Evolutionary conservation across 2,329 filamentous ascomycete species (phyloP).

Genomic region (Blumeria hordei): DNA sequence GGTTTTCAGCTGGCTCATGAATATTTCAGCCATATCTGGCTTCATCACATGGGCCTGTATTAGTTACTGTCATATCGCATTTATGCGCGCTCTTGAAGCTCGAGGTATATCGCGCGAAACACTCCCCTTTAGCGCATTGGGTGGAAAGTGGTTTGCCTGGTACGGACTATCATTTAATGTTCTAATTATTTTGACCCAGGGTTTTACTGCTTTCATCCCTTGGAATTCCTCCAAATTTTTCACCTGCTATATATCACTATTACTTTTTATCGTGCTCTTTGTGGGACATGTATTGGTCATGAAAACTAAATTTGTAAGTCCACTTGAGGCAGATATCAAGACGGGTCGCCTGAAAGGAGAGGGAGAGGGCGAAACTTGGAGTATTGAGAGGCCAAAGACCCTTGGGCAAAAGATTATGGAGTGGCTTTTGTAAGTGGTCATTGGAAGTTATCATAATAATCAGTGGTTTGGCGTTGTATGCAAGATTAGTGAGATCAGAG

Average conservation of each 20-base stretch:
- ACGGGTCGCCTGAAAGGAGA: conserved; percentile 17
- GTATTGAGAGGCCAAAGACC: conserved; percentile 11
- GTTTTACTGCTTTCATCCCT: conserved; percentile 41
- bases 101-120: conserved; percentile 31
- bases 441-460: not conserved
- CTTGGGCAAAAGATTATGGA: conserved; percentile 10
- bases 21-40: conserved; percentile 42
- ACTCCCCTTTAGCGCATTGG: conserved; percentile 34
- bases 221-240: conserved; percentile 40
- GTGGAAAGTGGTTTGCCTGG: conserved; percentile 39
- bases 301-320: conserved; percentile 16
- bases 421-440: conserved; percentile 3
- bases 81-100: conserved; percentile 32
- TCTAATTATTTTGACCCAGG: conserved; percentile 41
- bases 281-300: conserved; percentile 30
- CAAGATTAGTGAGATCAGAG: no score
- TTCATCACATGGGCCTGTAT: conserved; percentile 50
- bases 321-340: conserved; percentile 19
- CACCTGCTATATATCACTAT: conserved; percentile 36
- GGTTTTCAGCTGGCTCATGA: conserved; percentile 51
- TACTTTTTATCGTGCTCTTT: conserved; percentile 35
- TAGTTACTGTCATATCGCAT: conserved; percentile 36
- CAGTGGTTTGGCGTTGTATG: not conserved
- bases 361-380: conserved; percentile 17
- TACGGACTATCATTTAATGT: conserved; percentile 42